phyloP scores from a whole-genome alignment of 2,329 filamentous ascomycete species.

The Aschersonia sp. region DNA sequence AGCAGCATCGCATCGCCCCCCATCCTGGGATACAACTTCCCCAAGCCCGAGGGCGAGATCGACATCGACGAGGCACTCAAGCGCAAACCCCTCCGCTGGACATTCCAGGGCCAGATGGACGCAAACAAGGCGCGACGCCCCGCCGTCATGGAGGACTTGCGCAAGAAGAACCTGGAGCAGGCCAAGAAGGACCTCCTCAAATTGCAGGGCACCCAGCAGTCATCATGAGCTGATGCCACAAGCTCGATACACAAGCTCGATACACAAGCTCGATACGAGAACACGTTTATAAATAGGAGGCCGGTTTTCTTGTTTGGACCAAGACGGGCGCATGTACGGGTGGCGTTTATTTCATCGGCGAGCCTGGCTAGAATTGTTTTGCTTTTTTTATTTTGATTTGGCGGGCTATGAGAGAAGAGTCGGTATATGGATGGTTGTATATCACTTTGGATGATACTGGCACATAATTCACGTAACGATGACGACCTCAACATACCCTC shows the following conservation, averaged over 20 bases:
- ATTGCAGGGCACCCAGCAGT: conserved; percentile 12
- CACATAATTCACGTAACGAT: too few species aligned
- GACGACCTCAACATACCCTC: too few species aligned
- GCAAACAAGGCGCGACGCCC: conserved; percentile 14
- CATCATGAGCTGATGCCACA: neutral
- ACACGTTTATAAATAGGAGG: neutral
- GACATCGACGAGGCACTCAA: conserved; percentile 27
- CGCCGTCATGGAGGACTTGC: conserved; percentile 15
- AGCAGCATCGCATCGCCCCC: conserved; percentile 11
- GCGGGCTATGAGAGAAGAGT: too few species aligned
- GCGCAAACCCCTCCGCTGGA: conserved; percentile 27
- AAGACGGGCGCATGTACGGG: too few species aligned
- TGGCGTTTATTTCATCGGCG: too few species aligned
- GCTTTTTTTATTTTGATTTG: too few species aligned
- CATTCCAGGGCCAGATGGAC: conserved; percentile 20
- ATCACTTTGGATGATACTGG: too few species aligned
- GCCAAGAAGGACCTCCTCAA: conserved; percentile 32
- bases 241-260: neutral
- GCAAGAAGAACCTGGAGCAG: conserved; percentile 26
- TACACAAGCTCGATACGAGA: neutral
- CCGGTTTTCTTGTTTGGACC: too few species aligned
- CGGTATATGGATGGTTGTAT: too few species aligned
- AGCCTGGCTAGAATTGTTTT: too few species aligned
- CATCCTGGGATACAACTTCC: conserved; percentile 17
- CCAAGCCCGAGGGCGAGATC: conserved; percentile 23